Percentiles rank a stretch among this genome's conserved stretches.
Evolutionary conservation across 2,329 filamentous ascomycete genomes (phyloP).

Genomic region (Colletotrichum tropicicola): DNA sequence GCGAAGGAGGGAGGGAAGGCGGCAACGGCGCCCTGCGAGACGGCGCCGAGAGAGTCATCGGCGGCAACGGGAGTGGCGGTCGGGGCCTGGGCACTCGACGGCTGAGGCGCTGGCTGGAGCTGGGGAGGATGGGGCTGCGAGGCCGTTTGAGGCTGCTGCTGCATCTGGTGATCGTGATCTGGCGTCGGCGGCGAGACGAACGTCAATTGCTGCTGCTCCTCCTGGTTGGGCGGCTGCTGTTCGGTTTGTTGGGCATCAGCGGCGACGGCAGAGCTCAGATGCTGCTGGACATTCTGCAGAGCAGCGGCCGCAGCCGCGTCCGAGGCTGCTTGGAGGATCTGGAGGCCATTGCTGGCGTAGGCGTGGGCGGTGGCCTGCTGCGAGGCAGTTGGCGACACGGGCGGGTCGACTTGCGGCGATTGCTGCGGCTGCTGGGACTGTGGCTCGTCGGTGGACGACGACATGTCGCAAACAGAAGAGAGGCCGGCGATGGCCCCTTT

Average conservation of each 20-base stretch:
- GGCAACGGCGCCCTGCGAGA: background rate
- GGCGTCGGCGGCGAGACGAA: background rate
- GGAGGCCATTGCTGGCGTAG: constrained; percentile 55
- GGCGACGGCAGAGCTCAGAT: constrained; percentile 38
- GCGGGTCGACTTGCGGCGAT: constrained; percentile 6
- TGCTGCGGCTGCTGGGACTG: constrained; percentile 1
- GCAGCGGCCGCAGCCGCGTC: constrained; percentile 49
- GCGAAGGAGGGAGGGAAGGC: constrained; percentile 16
- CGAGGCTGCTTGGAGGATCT: constrained; percentile 55
- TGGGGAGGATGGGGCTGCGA: background rate
- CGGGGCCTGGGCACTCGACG: background rate
- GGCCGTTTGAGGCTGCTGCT: constrained; percentile 25
- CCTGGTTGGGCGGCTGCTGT: background rate
- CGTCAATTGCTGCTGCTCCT: constrained; percentile 3
- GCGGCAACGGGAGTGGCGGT: background rate
- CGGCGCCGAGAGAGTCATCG: constrained; percentile 1
- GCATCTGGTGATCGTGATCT: constrained; percentile 18
- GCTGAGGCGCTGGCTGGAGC: background rate
- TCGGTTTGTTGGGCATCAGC: constrained; percentile 28
- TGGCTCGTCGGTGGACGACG: constrained; percentile 6
- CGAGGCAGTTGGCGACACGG: constrained; percentile 30
- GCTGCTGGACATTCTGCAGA: constrained; percentile 46
- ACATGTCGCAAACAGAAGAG: background rate
- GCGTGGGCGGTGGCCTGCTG: constrained; percentile 45
- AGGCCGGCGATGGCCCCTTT: constrained; percentile 11